These are phyloP conservation scores for Dothideomycetes sp. DNA, from an alignment of 2,329 filamentous ascomycete genomes.

Conservation along the genomic window DNA sequence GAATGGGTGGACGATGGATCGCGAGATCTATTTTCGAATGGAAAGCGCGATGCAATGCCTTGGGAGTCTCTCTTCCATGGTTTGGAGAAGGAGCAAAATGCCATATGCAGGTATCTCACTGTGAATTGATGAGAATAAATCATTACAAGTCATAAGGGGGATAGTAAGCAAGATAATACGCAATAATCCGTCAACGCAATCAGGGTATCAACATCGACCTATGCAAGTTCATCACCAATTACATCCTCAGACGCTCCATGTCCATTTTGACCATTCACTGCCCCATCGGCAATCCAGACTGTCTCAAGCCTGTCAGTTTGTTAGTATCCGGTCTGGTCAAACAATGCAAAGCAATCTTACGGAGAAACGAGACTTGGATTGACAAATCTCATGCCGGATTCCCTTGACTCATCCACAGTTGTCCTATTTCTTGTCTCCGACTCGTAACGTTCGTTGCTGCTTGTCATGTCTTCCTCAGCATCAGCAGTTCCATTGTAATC, in stretches of 20 bases:
- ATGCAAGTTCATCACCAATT: background rate
- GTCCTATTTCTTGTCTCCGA: conserved; percentile 31
- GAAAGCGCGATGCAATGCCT: too few relatives aligned
- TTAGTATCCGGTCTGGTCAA: background rate
- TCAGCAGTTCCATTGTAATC: conserved; percentile 25
- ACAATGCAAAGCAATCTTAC: conserved; percentile 35
- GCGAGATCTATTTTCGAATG: too few relatives aligned
- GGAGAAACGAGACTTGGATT: conserved; percentile 64
- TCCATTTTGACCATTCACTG: background rate
- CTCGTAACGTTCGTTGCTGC: conserved; percentile 15
- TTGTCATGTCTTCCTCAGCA: conserved; percentile 29
- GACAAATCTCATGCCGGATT: conserved; percentile 59
- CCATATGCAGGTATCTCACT: too few relatives aligned
- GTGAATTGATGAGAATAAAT: background rate
- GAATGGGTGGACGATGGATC: too few relatives aligned
- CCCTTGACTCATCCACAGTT: conserved; percentile 62
- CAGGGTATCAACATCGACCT: background rate
- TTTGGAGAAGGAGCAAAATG: too few relatives aligned
- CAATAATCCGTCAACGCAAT: background rate
- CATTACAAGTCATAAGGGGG: background rate
- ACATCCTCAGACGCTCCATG: background rate
- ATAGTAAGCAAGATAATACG: background rate
- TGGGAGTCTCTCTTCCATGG: too few relatives aligned
- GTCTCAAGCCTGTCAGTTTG: conserved; percentile 2
- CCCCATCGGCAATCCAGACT: conserved; percentile 7